Percentiles rank a stretch among this genome's conserved stretches.
Conservation (phyloP, 352 stramenopile genomes). For the Phytophthora citricola region DNA sequence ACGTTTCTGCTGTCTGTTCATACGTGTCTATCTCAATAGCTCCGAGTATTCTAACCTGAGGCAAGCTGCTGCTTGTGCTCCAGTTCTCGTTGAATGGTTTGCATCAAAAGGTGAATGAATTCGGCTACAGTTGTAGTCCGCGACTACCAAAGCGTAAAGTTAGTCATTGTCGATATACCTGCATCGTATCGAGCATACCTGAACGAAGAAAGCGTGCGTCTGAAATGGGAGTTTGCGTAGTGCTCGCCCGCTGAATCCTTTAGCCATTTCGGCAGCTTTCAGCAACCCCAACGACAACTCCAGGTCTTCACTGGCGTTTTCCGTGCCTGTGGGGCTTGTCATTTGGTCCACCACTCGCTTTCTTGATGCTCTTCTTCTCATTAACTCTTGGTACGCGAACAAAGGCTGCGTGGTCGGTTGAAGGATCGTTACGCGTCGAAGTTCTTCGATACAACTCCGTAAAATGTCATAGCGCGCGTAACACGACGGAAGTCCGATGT, state of each 20-base stretch:
- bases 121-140: slow-evolving; percentile 21
- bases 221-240: slow-evolving; percentile 90
- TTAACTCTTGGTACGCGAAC: slow-evolving; percentile 37
- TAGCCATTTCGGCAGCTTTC: slow-evolving; percentile 48
- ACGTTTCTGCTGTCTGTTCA: not conserved
- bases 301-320: slow-evolving; percentile 20
- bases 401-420: slow-evolving; percentile 19
- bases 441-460: slow-evolving; percentile 80
- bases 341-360: slow-evolving; percentile 59
- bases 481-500: slow-evolving; percentile 65
- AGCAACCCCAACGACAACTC: slow-evolving; percentile 45
- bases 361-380: slow-evolving; percentile 29
- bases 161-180: slow-evolving; percentile 1
- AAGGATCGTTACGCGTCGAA: slow-evolving; percentile 80
- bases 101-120: slow-evolving; percentile 38
- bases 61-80: slow-evolving; percentile 40
- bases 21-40: not conserved
- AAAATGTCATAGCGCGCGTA: slow-evolving; percentile 88
- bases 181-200: slow-evolving; percentile 37
- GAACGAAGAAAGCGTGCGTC: slow-evolving; percentile 72
- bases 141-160: slow-evolving; percentile 20
- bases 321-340: slow-evolving; percentile 9
- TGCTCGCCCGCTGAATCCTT: slow-evolving; percentile 78
- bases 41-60: slow-evolving; percentile 6
- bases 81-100: slow-evolving; percentile 36